These are phyloP conservation scores for Cryptococcus deneoformans DNA, from an alignment of 1,284 basidiomycete species.

Conservation along the genomic window DNA sequence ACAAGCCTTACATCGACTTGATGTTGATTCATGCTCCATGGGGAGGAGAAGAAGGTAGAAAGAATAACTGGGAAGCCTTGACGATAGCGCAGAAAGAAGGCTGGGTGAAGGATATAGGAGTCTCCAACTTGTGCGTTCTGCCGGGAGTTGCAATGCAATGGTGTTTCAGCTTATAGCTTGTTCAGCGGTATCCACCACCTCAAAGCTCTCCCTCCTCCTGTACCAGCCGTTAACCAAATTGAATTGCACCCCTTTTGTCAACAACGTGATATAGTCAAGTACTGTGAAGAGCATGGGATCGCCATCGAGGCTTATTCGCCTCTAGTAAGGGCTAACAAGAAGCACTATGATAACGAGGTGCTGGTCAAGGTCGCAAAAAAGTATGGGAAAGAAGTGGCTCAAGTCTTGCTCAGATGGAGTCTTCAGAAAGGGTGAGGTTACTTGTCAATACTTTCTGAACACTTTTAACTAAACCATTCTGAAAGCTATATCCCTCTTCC, in stretches of 20 bases:
- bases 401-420: constrained; percentile 80
- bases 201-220: constrained; percentile 66
- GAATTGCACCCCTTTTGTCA: constrained; percentile 87
- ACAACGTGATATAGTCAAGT: constrained; percentile 71
- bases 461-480: neutral
- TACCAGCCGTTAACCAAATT: constrained; percentile 80
- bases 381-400: constrained; percentile 63
- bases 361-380: constrained; percentile 59
- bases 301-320: constrained; percentile 76
- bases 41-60: constrained; percentile 28
- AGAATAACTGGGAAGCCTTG: constrained; percentile 37
- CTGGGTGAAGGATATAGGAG: constrained; percentile 67
- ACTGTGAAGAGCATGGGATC: constrained; percentile 65
- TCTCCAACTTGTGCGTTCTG: constrained; percentile 66
- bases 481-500: constrained; percentile 66
- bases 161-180: neutral
- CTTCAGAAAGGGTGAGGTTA: constrained; percentile 67
- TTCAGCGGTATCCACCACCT: constrained; percentile 69
- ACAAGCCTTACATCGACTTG: constrained; percentile 62
- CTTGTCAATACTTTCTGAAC: neutral
- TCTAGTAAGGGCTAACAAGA: constrained; percentile 58
- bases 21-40: constrained; percentile 63
- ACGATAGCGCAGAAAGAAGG: constrained; percentile 55
- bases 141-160: neutral
- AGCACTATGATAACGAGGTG: constrained; percentile 56